Base-by-base conservation (phyloP, 495 filamentous ascomycete species). In the Annulohypoxylon nitens region DNA sequence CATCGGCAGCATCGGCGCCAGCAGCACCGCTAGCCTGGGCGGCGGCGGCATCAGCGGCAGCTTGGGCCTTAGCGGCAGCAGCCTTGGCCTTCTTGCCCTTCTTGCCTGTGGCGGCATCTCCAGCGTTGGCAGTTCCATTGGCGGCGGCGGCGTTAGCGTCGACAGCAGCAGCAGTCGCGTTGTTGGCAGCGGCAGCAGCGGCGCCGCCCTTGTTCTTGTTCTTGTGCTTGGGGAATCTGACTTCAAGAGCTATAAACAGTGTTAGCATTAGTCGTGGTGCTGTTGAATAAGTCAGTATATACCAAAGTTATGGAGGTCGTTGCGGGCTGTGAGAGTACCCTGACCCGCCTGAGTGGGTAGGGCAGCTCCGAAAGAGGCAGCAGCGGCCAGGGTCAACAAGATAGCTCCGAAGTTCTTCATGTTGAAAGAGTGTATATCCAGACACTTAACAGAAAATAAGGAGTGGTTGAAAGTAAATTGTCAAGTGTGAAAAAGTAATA, bases 371-470 rank as follows among this genome's bases (percentile, higher is more conserved):
- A 79, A 48, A 48, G 75, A 76, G 48, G 79, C 80, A 43, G 70
- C 80, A 47, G 79, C 36, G 71, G 80, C 81, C 73, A 81, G 43
- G 64, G 75, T 61, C 61, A 79, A 69, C 55, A 83, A 53, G 64
- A 81, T 75, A 53, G 79, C 60, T 59, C 75, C 74, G 68, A 82
- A 77, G 78, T 81, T 81, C 76, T 81, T 83, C 81, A 83, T 83
- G 63, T 72, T 80, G 81, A 81, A 74, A 68, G 70, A 67, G 47
- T 66, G 64, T 63, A 74, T 67, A 68, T 51, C 63, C 69, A 65
- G 70, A 66, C 45, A 79, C 71, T 57, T 64, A 70, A 73, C 64
- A 75, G 68, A 48, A 70, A 65, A 47, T 68, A 74, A 64, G 51
- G 74, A 73, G 45, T 60, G 72, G 63, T 48, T 48, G 66, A 65